Evolutionary conservation across 164 flowering plant genomes (phyloP), one percentile per base, ranked within the genome.

Genomic region (Vitis cinerea): DNA sequence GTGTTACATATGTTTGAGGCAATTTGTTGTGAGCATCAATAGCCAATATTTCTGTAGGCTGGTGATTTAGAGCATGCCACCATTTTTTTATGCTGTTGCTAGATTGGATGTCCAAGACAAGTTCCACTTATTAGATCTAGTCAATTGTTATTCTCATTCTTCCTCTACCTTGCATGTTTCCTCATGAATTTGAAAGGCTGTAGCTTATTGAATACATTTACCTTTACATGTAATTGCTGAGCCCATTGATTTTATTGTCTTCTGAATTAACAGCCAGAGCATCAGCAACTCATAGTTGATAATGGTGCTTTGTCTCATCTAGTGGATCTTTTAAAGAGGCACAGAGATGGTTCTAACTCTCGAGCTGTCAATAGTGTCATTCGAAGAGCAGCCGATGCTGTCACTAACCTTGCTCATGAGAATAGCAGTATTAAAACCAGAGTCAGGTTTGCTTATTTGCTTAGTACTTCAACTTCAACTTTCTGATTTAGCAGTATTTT

Each of bases 341-440:
- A 90, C 69, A 84, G 63, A 69, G 81, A 80, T 65, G 80, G 83
- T 67, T 79, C 74, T 31, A 77, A 49, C 72, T 83, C 90, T 65
- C 89, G 98, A 8, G 88, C 97, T 61, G 84, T 92, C 64, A 86
- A 79, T 80, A 88, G 99, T 81, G 96, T 92, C 63, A 86, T 90
- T 70, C 83, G 99, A 72, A 86, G 98, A 77, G 98, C 97, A 1
- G 97, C 99, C 50, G 99, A 96, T 86, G 99, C 99, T 61, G 86
- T 96, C 65, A 93, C 99, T 17, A 96, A 92, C 74, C 97, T 96
- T 78, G 99, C 99, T 60, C 99, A 96, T 62, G 99, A 96, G 81
- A 96, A 96, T 72, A 90, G 97, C 71, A 80, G 81, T 78, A 93
- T 93, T 50, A 96, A 96, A 78, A 88, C 90, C 50, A 91, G 86